These are phyloP conservation scores for Mycosphaerella sp. DNA, from an alignment of 2,329 filamentous ascomycete genomes.

Conservation along the genomic window DNA sequence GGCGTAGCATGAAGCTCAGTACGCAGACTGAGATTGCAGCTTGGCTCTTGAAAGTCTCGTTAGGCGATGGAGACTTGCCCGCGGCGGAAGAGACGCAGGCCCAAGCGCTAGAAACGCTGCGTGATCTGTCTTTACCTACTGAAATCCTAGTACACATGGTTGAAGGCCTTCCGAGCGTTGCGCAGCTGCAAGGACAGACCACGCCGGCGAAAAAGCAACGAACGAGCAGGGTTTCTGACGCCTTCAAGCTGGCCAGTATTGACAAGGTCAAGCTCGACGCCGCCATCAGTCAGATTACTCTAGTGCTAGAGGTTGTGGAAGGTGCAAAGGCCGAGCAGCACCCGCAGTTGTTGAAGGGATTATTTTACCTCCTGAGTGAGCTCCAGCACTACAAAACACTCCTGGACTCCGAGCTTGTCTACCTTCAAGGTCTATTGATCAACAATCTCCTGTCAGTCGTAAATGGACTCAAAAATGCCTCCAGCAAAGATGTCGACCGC, in stretches of 20 bases:
- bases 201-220: constrained; percentile 73
- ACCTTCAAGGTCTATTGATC: constrained; percentile 79
- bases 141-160: constrained; percentile 67
- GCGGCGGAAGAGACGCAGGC: constrained; percentile 38
- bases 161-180: constrained; percentile 65
- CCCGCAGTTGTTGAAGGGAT: constrained; percentile 65
- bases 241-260: constrained; percentile 55
- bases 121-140: constrained; percentile 66
- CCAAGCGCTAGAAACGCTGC: constrained; percentile 66
- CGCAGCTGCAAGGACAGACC: constrained; percentile 64
- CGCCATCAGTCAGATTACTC: constrained; percentile 69
- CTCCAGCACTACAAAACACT: constrained; percentile 78
- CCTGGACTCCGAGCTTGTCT: constrained; percentile 79
- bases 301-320: constrained; percentile 84
- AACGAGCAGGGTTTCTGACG: constrained; percentile 59
- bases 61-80: constrained; percentile 37
- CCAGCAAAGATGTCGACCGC: constrained; percentile 56
- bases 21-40: constrained; percentile 55
- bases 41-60: constrained; percentile 50
- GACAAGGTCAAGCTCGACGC: constrained; percentile 60
- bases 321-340: constrained; percentile 69
- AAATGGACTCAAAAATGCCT: constrained; percentile 57
- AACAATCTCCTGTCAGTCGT: constrained; percentile 79
- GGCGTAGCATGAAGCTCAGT: constrained; percentile 63
- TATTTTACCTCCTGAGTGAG: constrained; percentile 82